A percentile compares a stretch with the other conserved stretches of the same genome.
Conservation (phyloP, 805 yeast genomes). For the Saccharomycopsis schoenii region DNA sequence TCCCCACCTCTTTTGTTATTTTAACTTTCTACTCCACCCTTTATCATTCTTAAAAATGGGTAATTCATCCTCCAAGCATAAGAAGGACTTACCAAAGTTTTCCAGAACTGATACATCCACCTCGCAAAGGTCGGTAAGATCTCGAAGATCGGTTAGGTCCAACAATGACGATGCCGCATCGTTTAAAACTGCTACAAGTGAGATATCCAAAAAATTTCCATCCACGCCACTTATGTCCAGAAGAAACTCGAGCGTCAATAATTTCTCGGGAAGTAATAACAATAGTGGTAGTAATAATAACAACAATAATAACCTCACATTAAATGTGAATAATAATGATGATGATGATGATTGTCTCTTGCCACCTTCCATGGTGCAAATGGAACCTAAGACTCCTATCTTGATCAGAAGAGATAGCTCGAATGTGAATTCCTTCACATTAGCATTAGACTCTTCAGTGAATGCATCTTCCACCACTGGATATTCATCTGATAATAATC, state of each 20-base stretch:
- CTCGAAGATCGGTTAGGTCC: slow-evolving; percentile 26
- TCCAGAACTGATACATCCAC: slow-evolving; percentile 45
- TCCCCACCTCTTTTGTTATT: background rate
- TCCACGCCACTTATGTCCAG: slow-evolving; percentile 11
- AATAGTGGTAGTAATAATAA: background rate
- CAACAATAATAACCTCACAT: slow-evolving; percentile 10
- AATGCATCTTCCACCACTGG: background rate
- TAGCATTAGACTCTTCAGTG: background rate
- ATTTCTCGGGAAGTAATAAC: background rate
- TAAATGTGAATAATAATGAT: slow-evolving; percentile 19
- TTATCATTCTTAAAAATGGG: slow-evolving; percentile 31
- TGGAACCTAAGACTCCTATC: slow-evolving; percentile 68
- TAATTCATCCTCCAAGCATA: slow-evolving; percentile 39
- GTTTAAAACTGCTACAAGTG: slow-evolving; percentile 24
- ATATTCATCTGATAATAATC: background rate
- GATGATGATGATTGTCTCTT: slow-evolving; percentile 25
- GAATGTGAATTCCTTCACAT: slow-evolving; percentile 21
- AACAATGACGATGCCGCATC: slow-evolving; percentile 25
- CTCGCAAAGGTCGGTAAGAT: slow-evolving; percentile 33
- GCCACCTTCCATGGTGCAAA: slow-evolving; percentile 61
- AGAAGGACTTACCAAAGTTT: slow-evolving; percentile 31
- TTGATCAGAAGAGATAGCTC: slow-evolving; percentile 44
- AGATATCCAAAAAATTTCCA: slow-evolving; percentile 20
- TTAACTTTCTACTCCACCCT: background rate
- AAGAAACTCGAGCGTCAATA: slow-evolving; percentile 20